Evolutionary conservation across 2,329 filamentous ascomycete genomes (phyloP), one percentile per base, ranked within the genome.

Genomic region (Arthrobotrys pseudoclavata): DNA sequence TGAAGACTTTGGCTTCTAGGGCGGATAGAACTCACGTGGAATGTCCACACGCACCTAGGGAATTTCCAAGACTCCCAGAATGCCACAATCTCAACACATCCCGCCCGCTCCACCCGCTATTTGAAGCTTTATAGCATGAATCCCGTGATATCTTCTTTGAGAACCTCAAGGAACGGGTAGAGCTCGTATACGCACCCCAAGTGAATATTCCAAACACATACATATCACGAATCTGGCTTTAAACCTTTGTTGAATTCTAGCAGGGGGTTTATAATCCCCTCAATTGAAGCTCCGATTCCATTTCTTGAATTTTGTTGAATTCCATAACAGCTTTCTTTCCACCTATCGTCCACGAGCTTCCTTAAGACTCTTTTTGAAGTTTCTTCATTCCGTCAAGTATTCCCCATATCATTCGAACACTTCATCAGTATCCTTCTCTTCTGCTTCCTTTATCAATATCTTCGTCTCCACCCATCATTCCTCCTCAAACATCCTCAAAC

Each of bases 181-280:
- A 10, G 7, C 7, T 34, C 31, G 31, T 34, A 10, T 34, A 34
- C 31, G 31, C 31, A 34, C 31, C 31, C 12, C n/a, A n/a, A 34
- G 4, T 4, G 31, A 34, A 34, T 34, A 4, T 34, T 34, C 31
- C 31, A 10, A 34, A 34, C 6, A 34, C n/a, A 34, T 5, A 9
- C 4, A 34, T 34, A 34, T 42, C 37, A n/a, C 15, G 37, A 42
- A 42, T 42, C 1, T 15, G 5, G 13, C 18, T 47, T 47, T 4
- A 47, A 47, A 47, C 45, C 45, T n/a, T 47, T 9, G 18, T 47
- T 4, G 18, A 22, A 10, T 47, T 18, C 45, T 22, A 42, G 15
- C 15, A n/a, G 37, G 37, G 37, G n/a, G 45, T 47, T 22, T 47
- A 47, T 47, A 47, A 47, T 15, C 45, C n/a, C 18, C 45, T 47